Conservation (phyloP, 2,329 filamentous ascomycete species). For the Saccharata proteae region DNA sequence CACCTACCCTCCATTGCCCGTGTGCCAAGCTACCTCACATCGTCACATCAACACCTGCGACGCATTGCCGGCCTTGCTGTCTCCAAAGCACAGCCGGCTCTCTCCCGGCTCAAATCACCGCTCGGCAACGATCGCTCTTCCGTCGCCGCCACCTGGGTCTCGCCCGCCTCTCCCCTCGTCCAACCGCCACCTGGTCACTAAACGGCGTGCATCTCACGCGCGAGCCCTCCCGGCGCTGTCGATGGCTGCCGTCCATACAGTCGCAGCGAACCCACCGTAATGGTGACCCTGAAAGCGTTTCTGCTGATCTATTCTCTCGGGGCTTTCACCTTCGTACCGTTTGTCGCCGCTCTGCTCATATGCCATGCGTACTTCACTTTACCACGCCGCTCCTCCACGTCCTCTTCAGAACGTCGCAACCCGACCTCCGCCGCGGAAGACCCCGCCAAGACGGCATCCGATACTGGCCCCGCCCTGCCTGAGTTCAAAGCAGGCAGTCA, state of each 20-base stretch:
- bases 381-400: conserved; percentile 27
- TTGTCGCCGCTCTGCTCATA: conserved; percentile 50
- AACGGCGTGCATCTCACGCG: neutral
- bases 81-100: no score
- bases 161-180: neutral
- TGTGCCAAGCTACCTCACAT: no score
- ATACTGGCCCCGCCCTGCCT: conserved; percentile 32
- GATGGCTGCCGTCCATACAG: neutral
- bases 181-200: neutral
- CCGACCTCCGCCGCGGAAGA: conserved; percentile 44
- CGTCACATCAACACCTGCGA: no score
- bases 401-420: conserved; percentile 32
- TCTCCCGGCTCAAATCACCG: no score
- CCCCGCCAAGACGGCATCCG: conserved; percentile 20
- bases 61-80: no score
- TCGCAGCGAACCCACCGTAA: conserved; percentile 5
- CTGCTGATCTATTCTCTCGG: conserved; percentile 71
- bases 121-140: neutral
- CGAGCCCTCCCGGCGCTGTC: neutral
- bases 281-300: conserved; percentile 38
- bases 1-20: no score
- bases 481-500: conserved; percentile 45
- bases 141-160: neutral
- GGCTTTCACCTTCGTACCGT: conserved; percentile 76
- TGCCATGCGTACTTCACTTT: conserved; percentile 58